Evolutionary conservation across 148 eudicot genomes (phyloP).

Genomic region (Salicornia ramosissima): DNA sequence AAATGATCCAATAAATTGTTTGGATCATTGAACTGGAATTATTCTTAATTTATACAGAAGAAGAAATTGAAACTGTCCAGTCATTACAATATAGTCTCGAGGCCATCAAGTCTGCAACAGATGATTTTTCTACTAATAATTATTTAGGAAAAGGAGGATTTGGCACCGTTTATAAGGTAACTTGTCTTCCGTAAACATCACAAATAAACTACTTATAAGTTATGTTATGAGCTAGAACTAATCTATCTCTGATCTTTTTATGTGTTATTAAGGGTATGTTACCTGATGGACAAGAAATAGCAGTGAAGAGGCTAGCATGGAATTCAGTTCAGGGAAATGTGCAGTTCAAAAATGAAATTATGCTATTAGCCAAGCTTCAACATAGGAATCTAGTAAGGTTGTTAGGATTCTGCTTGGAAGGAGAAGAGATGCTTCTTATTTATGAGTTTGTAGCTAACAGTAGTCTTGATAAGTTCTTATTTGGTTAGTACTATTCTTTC

Average conservation of each 20-base stretch:
- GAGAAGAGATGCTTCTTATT: constrained; percentile 25
- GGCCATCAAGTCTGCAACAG: constrained; percentile 32
- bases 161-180: constrained; percentile 53
- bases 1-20: no score
- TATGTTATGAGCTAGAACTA: no score
- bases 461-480: constrained; percentile 23
- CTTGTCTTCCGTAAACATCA: not conserved
- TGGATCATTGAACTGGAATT: no score
- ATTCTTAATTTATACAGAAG: constrained; percentile 25
- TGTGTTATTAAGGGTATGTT: constrained; percentile 17
- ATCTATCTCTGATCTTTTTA: not conserved
- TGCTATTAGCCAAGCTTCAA: constrained; percentile 23
- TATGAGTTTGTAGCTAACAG: constrained; percentile 21
- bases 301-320: constrained; percentile 22
- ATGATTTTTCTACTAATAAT: constrained; percentile 27
- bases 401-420: constrained; percentile 28
- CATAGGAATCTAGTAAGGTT: constrained; percentile 27
- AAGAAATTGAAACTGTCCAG: constrained; percentile 23
- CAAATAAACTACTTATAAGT: not conserved
- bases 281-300: constrained; percentile 23
- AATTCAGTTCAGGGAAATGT: constrained; percentile 21
- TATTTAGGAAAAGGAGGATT: constrained; percentile 48
- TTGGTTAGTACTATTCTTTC: constrained; percentile 18
- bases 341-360: constrained; percentile 25
- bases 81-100: constrained; percentile 21